Percentiles rank a stretch among this genome's conserved stretches.
Evolutionary conservation across 2,329 filamentous ascomycete species (phyloP).

Genomic region (Sclerotinia minor): DNA sequence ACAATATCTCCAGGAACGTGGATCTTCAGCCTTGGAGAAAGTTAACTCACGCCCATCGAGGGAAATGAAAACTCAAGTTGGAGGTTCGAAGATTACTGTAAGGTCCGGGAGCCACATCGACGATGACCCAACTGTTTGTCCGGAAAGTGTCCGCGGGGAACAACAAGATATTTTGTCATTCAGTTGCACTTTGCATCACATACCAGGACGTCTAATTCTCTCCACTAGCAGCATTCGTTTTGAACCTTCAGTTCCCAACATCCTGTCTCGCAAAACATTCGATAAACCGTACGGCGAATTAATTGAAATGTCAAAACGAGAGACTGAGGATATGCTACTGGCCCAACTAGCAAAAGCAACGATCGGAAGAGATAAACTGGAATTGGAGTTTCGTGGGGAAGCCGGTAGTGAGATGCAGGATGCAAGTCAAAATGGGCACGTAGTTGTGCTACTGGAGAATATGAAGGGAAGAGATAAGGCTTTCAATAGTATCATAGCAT

Average conservation of each 20-base stretch:
- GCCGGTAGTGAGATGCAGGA: constrained; percentile 8
- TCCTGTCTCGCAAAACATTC: constrained; percentile 23
- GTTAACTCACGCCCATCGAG: constrained; percentile 2
- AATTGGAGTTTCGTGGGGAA: constrained; percentile 28
- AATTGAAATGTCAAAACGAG: constrained; percentile 33
- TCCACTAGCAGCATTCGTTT: constrained; percentile 28
- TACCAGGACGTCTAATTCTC: constrained; percentile 29
- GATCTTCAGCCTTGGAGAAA: constrained; percentile 21
- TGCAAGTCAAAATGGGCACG: constrained; percentile 26
- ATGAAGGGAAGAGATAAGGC: constrained; percentile 42
- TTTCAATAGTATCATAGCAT: constrained; percentile 44
- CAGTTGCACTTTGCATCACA: constrained; percentile 27
- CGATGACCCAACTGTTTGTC: not conserved
- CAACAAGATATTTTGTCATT: constrained; percentile 29
- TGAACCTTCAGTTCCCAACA: constrained; percentile 6
- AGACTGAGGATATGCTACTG: constrained; percentile 24
- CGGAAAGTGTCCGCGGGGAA: not conserved
- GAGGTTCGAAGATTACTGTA: not conserved
- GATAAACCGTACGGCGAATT: constrained; percentile 26
- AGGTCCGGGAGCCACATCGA: not conserved
- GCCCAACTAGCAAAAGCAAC: constrained; percentile 28
- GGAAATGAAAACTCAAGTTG: not conserved
- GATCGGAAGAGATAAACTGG: constrained; percentile 29
- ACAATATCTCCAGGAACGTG: constrained; percentile 33
- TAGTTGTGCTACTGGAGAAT: constrained; percentile 33